These are phyloP conservation scores for Phytophthora hybrid DNA, from an alignment of 352 stramenopile genomes.

Conservation along the genomic window DNA sequence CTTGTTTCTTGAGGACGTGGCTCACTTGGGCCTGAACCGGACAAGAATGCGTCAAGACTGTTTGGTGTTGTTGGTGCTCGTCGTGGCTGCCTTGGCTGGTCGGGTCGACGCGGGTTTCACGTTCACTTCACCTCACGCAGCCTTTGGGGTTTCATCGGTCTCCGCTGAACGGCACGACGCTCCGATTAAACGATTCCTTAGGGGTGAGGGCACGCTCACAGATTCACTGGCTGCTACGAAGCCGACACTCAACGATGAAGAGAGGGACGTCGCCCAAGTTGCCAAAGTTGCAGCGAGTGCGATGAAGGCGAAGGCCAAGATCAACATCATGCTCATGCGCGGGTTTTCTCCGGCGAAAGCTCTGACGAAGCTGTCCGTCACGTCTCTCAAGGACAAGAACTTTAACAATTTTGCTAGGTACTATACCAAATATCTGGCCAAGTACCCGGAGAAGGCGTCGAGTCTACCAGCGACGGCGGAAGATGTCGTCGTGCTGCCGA, in stretches of 20 bases:
- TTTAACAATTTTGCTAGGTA: slow-evolving; percentile 32
- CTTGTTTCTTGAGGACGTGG: background rate
- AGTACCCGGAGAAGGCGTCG: slow-evolving; percentile 6
- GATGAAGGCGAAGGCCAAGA: slow-evolving; percentile 11
- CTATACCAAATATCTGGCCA: slow-evolving; percentile 17
- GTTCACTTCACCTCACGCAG: background rate
- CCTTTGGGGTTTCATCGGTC: background rate
- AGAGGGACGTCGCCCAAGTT: background rate
- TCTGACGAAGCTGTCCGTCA: slow-evolving; percentile 21
- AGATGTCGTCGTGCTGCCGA: slow-evolving; percentile 19
- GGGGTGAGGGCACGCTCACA: background rate
- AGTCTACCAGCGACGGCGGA: slow-evolving; percentile 14
- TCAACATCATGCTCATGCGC: slow-evolving; percentile 17
- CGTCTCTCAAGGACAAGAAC: slow-evolving; percentile 19
- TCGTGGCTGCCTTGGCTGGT: background rate
- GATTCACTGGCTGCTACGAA: background rate
- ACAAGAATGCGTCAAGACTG: slow-evolving; percentile 1
- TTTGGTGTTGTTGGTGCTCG: background rate
- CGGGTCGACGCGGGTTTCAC: background rate
- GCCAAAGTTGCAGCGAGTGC: background rate
- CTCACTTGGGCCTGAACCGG: background rate
- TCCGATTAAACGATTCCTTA: slow-evolving; percentile 15
- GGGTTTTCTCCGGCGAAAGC: slow-evolving; percentile 15
- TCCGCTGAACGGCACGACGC: background rate
- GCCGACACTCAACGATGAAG: background rate